Conservation (phyloP, 2,329 filamentous ascomycete species). For the Ceratocystis ficicola region DNA sequence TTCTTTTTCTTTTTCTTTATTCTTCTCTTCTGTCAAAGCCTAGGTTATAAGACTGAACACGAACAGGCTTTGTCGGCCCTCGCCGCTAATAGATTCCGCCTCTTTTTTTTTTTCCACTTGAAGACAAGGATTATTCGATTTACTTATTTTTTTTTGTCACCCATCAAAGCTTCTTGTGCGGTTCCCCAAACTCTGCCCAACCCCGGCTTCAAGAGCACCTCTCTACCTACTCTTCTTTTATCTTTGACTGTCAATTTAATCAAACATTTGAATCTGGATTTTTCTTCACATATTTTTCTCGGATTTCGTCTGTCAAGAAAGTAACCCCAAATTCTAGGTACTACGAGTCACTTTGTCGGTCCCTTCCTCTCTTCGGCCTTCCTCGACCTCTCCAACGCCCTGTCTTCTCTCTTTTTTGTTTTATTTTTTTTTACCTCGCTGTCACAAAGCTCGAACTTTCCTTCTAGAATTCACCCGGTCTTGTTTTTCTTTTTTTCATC, state of each 20-base stretch:
- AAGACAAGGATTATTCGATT: too few species aligned
- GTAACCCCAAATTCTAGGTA: neutral
- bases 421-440: neutral
- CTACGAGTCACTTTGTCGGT: neutral
- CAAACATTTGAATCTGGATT: neutral
- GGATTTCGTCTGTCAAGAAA: neutral
- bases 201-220: too few species aligned
- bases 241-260: neutral
- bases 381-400: too few species aligned
- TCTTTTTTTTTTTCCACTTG: neutral
- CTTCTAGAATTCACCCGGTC: neutral
- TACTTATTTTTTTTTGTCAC: neutral
- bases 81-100: neutral
- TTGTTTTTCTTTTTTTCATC: neutral
- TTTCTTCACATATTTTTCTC: neutral
- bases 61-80: too few species aligned
- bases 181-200: too few species aligned
- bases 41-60: too few species aligned
- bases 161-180: too few species aligned
- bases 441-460: neutral
- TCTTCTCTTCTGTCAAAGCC: neutral
- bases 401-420: too few species aligned
- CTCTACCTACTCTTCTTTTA: too few species aligned
- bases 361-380: too few species aligned
- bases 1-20: neutral